A percentile compares a stretch with the other conserved stretches of the same genome.
Evolutionary conservation across 2,329 filamentous ascomycete genomes (phyloP).

Genomic region (Akanthomyces lecanii): DNA sequence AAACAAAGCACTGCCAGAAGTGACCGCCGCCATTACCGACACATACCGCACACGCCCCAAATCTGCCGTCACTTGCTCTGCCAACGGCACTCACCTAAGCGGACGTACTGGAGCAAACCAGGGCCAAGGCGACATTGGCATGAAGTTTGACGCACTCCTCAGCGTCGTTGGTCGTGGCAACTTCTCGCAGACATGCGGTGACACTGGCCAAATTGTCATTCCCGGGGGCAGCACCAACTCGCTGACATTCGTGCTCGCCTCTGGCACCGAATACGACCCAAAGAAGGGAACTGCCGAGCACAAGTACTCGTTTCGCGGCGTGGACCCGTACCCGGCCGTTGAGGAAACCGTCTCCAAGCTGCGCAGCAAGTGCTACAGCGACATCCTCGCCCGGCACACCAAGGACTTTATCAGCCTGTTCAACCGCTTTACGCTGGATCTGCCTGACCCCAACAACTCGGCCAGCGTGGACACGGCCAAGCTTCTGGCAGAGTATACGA

Average conservation of each 20-base stretch:
- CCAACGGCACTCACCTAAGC: slow-evolving; percentile 10
- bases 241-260: not conserved
- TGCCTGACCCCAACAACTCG: slow-evolving; percentile 43
- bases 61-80: slow-evolving; percentile 9
- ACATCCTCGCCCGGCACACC: slow-evolving; percentile 27
- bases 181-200: not conserved
- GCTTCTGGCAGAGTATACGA: not conserved
- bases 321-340: not conserved
- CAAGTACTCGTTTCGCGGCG: not conserved
- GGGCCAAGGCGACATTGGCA: slow-evolving; percentile 16
- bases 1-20: slow-evolving; percentile 12
- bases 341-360: not conserved
- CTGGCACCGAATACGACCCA: not conserved
- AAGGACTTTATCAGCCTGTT: slow-evolving; percentile 39
- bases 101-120: slow-evolving; percentile 16
- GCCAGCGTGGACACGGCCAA: slow-evolving; percentile 33
- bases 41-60: slow-evolving; percentile 15
- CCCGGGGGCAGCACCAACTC: not conserved
- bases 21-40: slow-evolving; percentile 15
- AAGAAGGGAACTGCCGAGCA: not conserved
- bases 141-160: slow-evolving; percentile 18
- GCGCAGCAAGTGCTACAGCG: not conserved
- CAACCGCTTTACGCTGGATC: slow-evolving; percentile 36
- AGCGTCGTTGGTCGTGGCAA: not conserved
- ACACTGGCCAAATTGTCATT: not conserved